phyloP scores from a whole-genome alignment of 768 basidiomycete species.

The Hygrophorus pudorinus region DNA sequence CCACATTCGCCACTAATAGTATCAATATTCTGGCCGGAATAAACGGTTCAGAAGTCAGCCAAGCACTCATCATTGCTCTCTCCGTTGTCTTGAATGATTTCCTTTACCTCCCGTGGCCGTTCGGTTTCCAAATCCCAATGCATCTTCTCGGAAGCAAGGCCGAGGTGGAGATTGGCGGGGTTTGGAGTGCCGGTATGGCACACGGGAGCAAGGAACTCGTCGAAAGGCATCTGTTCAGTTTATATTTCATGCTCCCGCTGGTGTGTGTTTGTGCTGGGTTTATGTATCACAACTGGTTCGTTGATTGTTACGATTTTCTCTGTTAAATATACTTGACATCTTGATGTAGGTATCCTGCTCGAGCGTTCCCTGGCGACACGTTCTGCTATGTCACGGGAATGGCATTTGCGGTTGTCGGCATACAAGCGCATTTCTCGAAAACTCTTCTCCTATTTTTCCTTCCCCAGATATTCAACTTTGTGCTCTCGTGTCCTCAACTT shows the following conservation, averaged over 20 bases:
- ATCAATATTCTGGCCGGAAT: slow-evolving; percentile 99
- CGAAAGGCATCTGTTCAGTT: slow-evolving; percentile 87
- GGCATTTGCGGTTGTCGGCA: slow-evolving; percentile 97
- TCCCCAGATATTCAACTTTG: slow-evolving; percentile 96
- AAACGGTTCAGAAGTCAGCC: slow-evolving; percentile 92
- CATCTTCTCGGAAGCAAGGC: slow-evolving; percentile 57
- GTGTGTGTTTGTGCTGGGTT: slow-evolving; percentile 86
- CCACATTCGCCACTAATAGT: slow-evolving; percentile 94
- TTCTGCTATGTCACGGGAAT: slow-evolving; percentile 97
- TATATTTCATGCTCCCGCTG: slow-evolving; percentile 96
- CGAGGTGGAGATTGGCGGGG: slow-evolving; percentile 67
- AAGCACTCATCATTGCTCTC: slow-evolving; percentile 84
- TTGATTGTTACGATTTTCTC: slow-evolving; percentile 5
- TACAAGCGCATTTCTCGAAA: slow-evolving; percentile 96
- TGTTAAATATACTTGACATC: background rate
- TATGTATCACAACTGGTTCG: slow-evolving; percentile 93
- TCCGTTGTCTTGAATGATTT: slow-evolving; percentile 90
- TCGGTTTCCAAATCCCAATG: slow-evolving; percentile 62
- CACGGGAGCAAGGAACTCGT: slow-evolving; percentile 81
- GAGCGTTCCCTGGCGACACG: slow-evolving; percentile 93
- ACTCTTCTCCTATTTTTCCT: slow-evolving; percentile 94
- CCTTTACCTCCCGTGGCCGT: slow-evolving; percentile 85
- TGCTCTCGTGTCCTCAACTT: slow-evolving; percentile 89
- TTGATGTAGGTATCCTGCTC: slow-evolving; percentile 79
- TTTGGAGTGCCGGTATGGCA: slow-evolving; percentile 78